These are phyloP conservation scores for Nakaseomyces sp. DNA, from an alignment of 1,139 yeast genomes.

Conservation along the genomic window DNA sequence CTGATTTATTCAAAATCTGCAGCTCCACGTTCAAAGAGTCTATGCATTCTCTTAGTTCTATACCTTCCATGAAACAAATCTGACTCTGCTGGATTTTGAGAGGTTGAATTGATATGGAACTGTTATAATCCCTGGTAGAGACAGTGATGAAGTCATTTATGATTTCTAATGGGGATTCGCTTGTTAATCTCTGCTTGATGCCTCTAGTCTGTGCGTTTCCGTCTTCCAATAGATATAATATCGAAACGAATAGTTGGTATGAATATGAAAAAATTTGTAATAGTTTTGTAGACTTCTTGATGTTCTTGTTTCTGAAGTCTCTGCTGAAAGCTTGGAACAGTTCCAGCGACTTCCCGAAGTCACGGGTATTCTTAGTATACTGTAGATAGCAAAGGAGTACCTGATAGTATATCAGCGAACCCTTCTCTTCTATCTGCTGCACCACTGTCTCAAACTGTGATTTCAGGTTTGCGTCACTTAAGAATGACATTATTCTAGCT, in stretches of 20 bases:
- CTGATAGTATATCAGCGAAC: background rate
- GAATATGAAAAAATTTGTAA: conserved; percentile 4
- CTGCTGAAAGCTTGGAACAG: conserved; percentile 1
- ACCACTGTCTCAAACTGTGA: background rate
- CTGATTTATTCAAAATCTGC: background rate
- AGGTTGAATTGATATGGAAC: background rate
- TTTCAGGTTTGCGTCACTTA: background rate
- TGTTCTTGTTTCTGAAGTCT: background rate
- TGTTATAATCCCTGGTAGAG: background rate
- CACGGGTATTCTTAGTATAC: conserved; percentile 1
- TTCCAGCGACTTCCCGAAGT: background rate
- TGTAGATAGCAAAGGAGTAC: conserved; percentile 1
- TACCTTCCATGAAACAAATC: conserved; percentile 4
- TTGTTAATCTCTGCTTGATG: background rate
- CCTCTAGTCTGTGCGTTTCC: background rate
- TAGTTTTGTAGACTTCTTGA: background rate
- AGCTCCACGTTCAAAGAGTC: conserved; percentile 1
- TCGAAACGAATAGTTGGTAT: conserved; percentile 1
- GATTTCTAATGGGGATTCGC: conserved; percentile 3
- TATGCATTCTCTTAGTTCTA: conserved; percentile 4
- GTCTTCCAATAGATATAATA: background rate
- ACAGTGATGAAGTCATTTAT: background rate
- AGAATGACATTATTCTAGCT: conserved; percentile 4
- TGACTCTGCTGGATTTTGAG: conserved; percentile 1
- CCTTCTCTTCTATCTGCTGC: background rate